These are phyloP conservation scores for Xylaria curta DNA, from an alignment of 495 filamentous ascomycete genomes.

Conservation along the genomic window DNA sequence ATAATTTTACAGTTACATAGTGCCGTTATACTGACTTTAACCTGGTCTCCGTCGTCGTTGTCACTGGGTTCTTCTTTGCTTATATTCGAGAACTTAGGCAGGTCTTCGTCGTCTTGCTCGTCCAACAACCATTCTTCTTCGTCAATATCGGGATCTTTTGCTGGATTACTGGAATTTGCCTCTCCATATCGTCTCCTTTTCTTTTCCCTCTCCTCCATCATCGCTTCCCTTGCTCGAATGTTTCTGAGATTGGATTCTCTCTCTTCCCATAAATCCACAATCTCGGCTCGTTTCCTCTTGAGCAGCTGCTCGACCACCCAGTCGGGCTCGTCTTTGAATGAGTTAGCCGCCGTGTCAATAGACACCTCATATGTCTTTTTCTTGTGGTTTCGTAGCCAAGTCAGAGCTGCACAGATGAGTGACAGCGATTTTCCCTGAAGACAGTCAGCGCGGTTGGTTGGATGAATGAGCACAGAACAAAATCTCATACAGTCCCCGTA, in stretches of 20 bases:
- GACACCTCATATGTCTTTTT: conserved; percentile 64
- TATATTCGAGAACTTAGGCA: conserved; percentile 40
- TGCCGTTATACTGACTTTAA: conserved; percentile 57
- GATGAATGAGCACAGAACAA: neutral
- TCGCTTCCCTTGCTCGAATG: conserved; percentile 72
- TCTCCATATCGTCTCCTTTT: conserved; percentile 46
- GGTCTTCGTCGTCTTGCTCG: conserved; percentile 78
- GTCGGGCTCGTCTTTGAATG: conserved; percentile 77
- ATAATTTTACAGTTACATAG: neutral
- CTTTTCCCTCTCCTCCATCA: conserved; percentile 55
- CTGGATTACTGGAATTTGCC: conserved; percentile 33
- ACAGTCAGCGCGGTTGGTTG: conserved; percentile 22
- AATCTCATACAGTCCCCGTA: conserved; percentile 68
- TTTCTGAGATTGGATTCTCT: conserved; percentile 73
- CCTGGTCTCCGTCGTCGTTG: conserved; percentile 60
- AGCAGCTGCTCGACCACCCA: conserved; percentile 84
- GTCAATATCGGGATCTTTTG: conserved; percentile 62
- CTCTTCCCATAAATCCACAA: conserved; percentile 69
- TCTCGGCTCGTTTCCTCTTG: conserved; percentile 69
- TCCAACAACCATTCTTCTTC: conserved; percentile 74
- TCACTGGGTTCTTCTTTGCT: conserved; percentile 55
- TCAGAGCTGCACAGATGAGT: conserved; percentile 89
- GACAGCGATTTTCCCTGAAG: conserved; percentile 92
- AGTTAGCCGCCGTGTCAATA: conserved; percentile 37
- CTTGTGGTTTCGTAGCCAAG: conserved; percentile 91